Conservation (phyloP, 2,329 filamentous ascomycete genomes). For the Arthrinium puccinioides region DNA sequence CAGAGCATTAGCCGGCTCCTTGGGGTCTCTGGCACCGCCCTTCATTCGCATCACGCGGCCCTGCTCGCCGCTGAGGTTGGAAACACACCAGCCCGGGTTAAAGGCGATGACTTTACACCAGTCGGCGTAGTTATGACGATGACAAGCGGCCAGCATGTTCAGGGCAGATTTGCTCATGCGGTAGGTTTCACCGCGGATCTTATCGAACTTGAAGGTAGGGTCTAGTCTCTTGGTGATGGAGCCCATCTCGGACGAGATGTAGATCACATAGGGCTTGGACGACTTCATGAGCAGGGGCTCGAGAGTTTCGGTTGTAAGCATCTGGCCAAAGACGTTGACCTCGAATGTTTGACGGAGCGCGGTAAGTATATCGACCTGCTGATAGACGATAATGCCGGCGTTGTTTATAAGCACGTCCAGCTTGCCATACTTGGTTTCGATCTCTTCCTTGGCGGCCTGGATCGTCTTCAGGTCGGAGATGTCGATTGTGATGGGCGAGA, state of each 20-base stretch:
- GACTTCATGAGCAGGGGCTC: constrained; percentile 23
- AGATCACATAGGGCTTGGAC: constrained; percentile 19
- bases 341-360: constrained; percentile 44
- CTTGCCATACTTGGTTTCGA: constrained; percentile 36
- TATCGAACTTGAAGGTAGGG: constrained; percentile 7
- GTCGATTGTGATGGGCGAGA: constrained; percentile 51
- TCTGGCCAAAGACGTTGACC: constrained; percentile 24
- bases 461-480: constrained; percentile 53
- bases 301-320: constrained; percentile 21
- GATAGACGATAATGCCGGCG: constrained; percentile 49
- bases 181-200: constrained; percentile 18
- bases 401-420: constrained; percentile 54
- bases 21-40: constrained; percentile 18
- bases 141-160: constrained; percentile 26
- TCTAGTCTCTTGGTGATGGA: constrained; percentile 20
- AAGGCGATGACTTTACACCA: constrained; percentile 25
- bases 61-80: constrained; percentile 21
- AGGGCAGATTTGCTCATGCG: constrained; percentile 28
- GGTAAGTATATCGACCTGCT: constrained; percentile 44
- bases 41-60: constrained; percentile 16
- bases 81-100: constrained; percentile 25
- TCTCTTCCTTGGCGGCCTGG: constrained; percentile 40
- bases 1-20: constrained; percentile 18
- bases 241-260: constrained; percentile 25
- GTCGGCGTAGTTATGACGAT: constrained; percentile 16